Percentiles rank a stretch among this genome's conserved stretches.
Evolutionary conservation across 306 rosid species (phyloP).

Genomic region (Carpinus viminea): DNA sequence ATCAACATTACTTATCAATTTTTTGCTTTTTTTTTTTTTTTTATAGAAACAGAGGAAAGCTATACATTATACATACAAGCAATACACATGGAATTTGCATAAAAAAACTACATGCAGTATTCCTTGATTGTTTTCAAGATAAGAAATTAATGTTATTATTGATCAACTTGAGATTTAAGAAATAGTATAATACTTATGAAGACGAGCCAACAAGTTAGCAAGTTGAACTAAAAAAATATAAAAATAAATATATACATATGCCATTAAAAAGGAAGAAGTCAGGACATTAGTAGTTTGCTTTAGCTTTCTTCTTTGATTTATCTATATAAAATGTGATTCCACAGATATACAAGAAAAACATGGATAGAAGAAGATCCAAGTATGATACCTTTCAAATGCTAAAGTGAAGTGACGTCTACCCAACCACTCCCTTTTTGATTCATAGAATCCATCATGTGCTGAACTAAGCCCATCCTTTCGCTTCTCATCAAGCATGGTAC

Average conservation of each 20-base stretch:
- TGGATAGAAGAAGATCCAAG: background rate
- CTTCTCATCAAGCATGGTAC: constrained; percentile 77
- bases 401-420: constrained; percentile 88
- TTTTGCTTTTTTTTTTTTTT: no score
- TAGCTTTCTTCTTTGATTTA: background rate
- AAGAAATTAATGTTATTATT: background rate
- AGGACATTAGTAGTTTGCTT: background rate
- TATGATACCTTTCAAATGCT: constrained; percentile 81
- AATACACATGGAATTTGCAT: no score
- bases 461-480: constrained; percentile 85
- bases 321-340: background rate
- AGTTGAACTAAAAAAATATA: background rate
- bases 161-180: background rate
- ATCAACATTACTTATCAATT: no score
- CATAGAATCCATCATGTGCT: constrained; percentile 89
- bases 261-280: background rate
- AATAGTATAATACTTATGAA: background rate
- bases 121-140: no score
- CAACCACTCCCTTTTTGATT: constrained; percentile 95
- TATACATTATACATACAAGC: no score
- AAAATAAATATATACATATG: background rate
- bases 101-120: no score
- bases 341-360: constrained; percentile 11
- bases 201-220: background rate
- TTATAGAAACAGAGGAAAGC: no score